These are phyloP conservation scores for Taphrina betulina DNA, from an alignment of 1,139 yeast species.

Conservation along the genomic window DNA sequence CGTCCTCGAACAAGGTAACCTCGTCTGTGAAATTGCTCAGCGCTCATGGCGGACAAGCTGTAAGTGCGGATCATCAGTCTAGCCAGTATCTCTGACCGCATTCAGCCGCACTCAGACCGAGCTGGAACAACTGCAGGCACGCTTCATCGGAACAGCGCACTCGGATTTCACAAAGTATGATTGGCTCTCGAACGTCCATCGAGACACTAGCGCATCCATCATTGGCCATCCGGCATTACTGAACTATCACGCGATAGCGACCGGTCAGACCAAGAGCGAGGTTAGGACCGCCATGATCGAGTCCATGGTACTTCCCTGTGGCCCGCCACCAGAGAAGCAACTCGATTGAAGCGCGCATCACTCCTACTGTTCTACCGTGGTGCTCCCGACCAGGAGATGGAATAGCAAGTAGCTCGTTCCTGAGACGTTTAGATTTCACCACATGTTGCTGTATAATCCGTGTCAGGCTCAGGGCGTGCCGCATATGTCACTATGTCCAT, in stretches of 20 bases:
- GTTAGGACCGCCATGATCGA: slow-evolving; percentile 57
- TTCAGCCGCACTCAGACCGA: slow-evolving; percentile 56
- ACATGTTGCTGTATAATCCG: too few relatives aligned
- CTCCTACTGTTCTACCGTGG: too few relatives aligned
- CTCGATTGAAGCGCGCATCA: too few relatives aligned
- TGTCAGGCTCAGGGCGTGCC: too few relatives aligned
- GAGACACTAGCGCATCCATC: slow-evolving; percentile 72
- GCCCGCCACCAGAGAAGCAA: slow-evolving; percentile 40
- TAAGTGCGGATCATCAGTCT: slow-evolving; percentile 38
- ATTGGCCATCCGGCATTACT: slow-evolving; percentile 67
- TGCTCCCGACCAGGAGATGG: too few relatives aligned
- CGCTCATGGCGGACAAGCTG: slow-evolving; percentile 17
- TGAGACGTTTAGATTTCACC: too few relatives aligned
- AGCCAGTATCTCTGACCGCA: neutral
- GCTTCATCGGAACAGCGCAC: slow-evolving; percentile 70
- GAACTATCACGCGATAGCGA: slow-evolving; percentile 65
- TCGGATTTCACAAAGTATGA: slow-evolving; percentile 63
- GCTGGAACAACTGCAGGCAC: slow-evolving; percentile 59
- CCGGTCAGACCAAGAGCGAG: slow-evolving; percentile 55
- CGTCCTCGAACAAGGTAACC: too few relatives aligned
- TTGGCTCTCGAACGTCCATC: slow-evolving; percentile 61
- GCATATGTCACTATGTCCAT: too few relatives aligned
- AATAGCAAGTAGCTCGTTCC: too few relatives aligned
- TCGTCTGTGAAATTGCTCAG: too few relatives aligned
- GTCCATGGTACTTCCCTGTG: slow-evolving; percentile 57